Evolutionary conservation across 2,329 filamentous ascomycete genomes (phyloP).

Genomic region (Hypoxylon sp.): DNA sequence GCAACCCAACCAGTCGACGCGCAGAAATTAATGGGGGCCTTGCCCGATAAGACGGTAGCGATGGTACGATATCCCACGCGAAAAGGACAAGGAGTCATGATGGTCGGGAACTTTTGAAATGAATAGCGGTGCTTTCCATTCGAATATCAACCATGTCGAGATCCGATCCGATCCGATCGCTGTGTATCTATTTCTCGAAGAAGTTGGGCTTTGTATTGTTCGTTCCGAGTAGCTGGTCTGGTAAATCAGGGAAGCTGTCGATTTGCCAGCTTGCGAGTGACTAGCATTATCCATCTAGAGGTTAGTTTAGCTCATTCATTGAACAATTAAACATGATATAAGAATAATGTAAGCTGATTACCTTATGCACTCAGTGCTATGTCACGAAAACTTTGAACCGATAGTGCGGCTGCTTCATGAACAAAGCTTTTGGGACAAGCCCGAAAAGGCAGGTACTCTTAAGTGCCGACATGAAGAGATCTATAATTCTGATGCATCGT

Average conservation of each 20-base stretch:
- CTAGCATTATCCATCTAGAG: background rate
- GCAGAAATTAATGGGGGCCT: background rate
- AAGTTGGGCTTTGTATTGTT: background rate
- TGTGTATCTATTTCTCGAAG: background rate
- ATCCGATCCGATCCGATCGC: background rate
- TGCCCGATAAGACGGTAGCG: slow-evolving; percentile 7
- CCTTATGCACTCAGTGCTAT: background rate
- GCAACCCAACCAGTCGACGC: background rate
- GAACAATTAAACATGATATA: background rate
- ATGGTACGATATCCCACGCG: slow-evolving; percentile 11
- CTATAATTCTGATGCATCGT: background rate
- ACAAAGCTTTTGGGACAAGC: background rate
- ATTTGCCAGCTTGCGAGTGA: background rate
- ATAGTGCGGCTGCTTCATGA: slow-evolving; percentile 14
- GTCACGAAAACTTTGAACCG: slow-evolving; percentile 5
- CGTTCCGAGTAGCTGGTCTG: too few species aligned
- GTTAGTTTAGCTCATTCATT: background rate
- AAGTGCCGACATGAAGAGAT: too few species aligned
- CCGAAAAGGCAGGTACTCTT: too few species aligned
- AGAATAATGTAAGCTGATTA: background rate
- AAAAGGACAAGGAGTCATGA: background rate
- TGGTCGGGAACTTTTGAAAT: background rate
- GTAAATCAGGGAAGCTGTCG: too few species aligned
- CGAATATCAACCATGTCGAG: background rate
- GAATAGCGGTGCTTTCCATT: background rate